These are phyloP conservation scores for Trametes meyenii DNA, from an alignment of 768 basidiomycete genomes.

Conservation along the genomic window DNA sequence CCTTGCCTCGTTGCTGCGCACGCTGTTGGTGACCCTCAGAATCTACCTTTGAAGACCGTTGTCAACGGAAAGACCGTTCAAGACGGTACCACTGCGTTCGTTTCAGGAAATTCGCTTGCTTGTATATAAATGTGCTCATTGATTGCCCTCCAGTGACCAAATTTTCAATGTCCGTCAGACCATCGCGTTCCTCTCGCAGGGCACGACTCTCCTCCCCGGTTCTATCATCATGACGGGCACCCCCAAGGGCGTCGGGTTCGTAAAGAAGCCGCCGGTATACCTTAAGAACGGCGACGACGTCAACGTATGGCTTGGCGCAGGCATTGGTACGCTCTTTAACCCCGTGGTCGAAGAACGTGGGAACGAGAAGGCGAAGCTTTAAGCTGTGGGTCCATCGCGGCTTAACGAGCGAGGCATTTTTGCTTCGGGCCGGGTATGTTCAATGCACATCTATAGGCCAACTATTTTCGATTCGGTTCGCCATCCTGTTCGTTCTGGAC, in stretches of 20 bases:
- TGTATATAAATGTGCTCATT: not conserved
- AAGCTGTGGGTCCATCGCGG: slow-evolving; percentile 16
- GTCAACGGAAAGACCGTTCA: slow-evolving; percentile 74
- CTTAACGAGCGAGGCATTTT: not conserved
- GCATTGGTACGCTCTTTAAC: slow-evolving; percentile 81
- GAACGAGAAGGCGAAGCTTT: slow-evolving; percentile 45
- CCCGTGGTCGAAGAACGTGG: slow-evolving; percentile 70
- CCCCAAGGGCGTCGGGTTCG: slow-evolving; percentile 82
- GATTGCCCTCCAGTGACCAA: slow-evolving; percentile 55
- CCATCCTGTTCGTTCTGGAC: not conserved
- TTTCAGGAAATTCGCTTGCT: slow-evolving; percentile 2
- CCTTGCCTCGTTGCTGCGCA: slow-evolving; percentile 76
- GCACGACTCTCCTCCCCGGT: slow-evolving; percentile 80
- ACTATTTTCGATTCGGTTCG: not conserved
- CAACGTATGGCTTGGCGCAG: slow-evolving; percentile 66
- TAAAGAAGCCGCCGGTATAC: slow-evolving; percentile 67
- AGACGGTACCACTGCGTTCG: slow-evolving; percentile 78
- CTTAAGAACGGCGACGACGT: slow-evolving; percentile 77
- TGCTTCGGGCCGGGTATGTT: not conserved
- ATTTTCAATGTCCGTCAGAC: slow-evolving; percentile 82
- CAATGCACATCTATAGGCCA: not conserved
- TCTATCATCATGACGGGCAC: slow-evolving; percentile 84
- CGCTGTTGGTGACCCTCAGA: slow-evolving; percentile 67
- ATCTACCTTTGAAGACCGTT: slow-evolving; percentile 58
- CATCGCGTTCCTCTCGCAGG: slow-evolving; percentile 80